Conservation (phyloP, 192 early-diverging fungal species). For the Chytriomyces confervae region DNA sequence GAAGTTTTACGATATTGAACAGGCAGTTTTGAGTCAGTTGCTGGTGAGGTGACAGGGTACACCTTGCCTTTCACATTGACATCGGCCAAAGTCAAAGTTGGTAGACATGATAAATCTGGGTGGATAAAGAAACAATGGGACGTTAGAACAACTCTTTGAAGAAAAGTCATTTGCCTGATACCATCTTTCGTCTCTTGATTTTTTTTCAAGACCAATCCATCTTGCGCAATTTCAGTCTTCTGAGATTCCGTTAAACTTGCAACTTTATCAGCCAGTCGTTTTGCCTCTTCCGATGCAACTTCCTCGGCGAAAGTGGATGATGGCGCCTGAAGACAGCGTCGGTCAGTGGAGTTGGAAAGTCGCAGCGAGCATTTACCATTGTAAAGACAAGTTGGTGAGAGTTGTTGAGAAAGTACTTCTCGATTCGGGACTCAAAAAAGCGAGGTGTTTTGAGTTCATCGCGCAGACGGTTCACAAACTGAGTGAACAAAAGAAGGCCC, state of each 20-base stretch:
- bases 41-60: constrained; percentile 52
- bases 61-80: constrained; percentile 69
- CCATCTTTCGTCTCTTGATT: constrained; percentile 75
- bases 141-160: constrained; percentile 8
- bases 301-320: constrained; percentile 66
- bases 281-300: constrained; percentile 67
- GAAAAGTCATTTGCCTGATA: background rate
- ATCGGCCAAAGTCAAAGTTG: constrained; percentile 81
- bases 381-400: constrained; percentile 75
- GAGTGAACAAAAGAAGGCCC: background rate
- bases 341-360: background rate
- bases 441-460: constrained; percentile 53
- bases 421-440: constrained; percentile 78
- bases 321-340: constrained; percentile 49
- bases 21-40: constrained; percentile 50
- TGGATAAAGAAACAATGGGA: background rate
- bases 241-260: constrained; percentile 64
- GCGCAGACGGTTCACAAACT: constrained; percentile 76
- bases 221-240: constrained; percentile 62
- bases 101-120: constrained; percentile 77
- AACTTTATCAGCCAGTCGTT: constrained; percentile 68
- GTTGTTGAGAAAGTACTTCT: constrained; percentile 82
- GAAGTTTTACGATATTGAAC: constrained; percentile 79
- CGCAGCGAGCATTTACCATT: constrained; percentile 62
- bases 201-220: constrained; percentile 70